Base-by-base conservation (phyloP, 768 basidiomycete species). In the Hygrophorus russula region DNA sequence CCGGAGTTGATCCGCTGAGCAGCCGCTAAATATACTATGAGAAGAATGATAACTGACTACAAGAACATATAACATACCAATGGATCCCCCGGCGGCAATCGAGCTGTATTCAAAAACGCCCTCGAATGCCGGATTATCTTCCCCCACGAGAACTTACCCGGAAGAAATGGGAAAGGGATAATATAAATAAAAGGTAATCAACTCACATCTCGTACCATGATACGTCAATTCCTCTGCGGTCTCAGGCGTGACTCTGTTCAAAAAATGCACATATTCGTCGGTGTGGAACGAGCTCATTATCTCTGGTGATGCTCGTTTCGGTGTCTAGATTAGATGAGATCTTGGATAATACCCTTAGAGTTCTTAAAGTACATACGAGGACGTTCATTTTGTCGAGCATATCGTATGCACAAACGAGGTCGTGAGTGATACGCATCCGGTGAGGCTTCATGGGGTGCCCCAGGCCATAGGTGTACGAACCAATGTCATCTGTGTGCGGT, bases 21-120 rank as follows among this genome's bases (percentile, higher is more conserved):
- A 41, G 38, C 27, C 33, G 46, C 15, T 47, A 40, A 9, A 17
- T 8, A n/a, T 27, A 14, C 6, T 27, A 32, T 44, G 41, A 4
- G 18, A 8, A 4, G 35, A 27, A 43, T 13, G 27, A 31, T 7
- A 35, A 46, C 31, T n/a, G 8, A 39, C 48, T 9, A 9, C 11
- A 36, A 35, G 11, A 36, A 7, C 15, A 14, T 24, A 24, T 38
- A 29, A 63, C 81, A 46, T 53, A 96, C 96, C 94, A 91, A 99
- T 98, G 0, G 92, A 96, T 2, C 96, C 96, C 37, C 96, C 96
- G n/a, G 96, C 96, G 9, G 96, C 98, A 54, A 99, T 99, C 2
- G 94, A 93, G 58, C 96, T 97, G 59, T 97, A 99, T 53, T 99
- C 96, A 59, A 99, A 99, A 36, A 99, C 66, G 0, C 96, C 96